These are phyloP conservation scores for Lantana camara DNA, from an alignment of 257 asterid species.

Conservation along the genomic window DNA sequence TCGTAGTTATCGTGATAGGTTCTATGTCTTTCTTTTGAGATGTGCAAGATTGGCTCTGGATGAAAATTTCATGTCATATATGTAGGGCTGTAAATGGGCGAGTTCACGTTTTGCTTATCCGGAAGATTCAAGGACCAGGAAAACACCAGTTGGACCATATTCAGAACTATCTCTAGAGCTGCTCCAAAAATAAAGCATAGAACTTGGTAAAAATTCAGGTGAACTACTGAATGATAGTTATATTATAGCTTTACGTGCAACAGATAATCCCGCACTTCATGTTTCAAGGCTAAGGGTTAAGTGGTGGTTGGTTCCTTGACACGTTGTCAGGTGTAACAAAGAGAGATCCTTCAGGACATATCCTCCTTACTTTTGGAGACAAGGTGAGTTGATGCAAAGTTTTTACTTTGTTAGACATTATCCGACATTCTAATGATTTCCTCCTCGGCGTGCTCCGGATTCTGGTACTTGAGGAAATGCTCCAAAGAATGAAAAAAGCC, in stretches of 20 bases:
- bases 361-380: slow-evolving; percentile 80
- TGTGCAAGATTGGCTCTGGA: slow-evolving; percentile 86
- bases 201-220: slow-evolving; percentile 52
- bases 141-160: slow-evolving; percentile 60
- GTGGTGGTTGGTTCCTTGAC: too few species aligned
- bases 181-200: too few species aligned
- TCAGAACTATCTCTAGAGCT: slow-evolving; percentile 45
- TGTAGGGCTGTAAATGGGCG: slow-evolving; percentile 90
- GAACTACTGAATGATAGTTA: slow-evolving; percentile 87
- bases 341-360: slow-evolving; percentile 99
- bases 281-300: slow-evolving; percentile 93
- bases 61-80: too few species aligned
- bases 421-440: not conserved
- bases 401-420: slow-evolving; percentile 4
- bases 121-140: slow-evolving; percentile 73
- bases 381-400: slow-evolving; percentile 55
- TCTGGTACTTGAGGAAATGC: slow-evolving; percentile 5
- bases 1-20: too few species aligned
- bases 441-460: slow-evolving; percentile 4
- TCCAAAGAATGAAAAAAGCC: too few species aligned
- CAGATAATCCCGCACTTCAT: slow-evolving; percentile 75
- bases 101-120: slow-evolving; percentile 94
- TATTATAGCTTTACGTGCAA: slow-evolving; percentile 74
- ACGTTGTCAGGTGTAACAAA: slow-evolving; percentile 75
- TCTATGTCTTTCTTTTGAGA: too few species aligned